Percentiles rank a stretch among this genome's conserved stretches.
These are phyloP conservation scores for Lactarius hatsudake DNA, from an alignment of 768 basidiomycete genomes.

Conservation along the genomic window DNA sequence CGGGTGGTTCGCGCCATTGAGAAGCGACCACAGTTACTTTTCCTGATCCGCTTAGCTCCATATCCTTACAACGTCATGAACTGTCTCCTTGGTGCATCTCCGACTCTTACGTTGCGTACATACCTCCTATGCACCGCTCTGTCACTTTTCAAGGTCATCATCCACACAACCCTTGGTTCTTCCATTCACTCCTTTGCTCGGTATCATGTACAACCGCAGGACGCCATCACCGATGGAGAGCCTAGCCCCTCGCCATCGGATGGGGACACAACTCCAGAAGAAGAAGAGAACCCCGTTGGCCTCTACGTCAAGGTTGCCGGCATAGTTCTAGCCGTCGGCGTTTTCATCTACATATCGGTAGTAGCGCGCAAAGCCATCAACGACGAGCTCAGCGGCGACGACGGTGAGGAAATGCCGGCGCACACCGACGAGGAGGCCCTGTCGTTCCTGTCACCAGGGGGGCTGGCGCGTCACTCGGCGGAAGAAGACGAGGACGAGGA, in stretches of 20 bases:
- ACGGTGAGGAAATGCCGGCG: slow-evolving; percentile 37
- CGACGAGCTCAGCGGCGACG: slow-evolving; percentile 50
- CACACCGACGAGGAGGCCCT: slow-evolving; percentile 28
- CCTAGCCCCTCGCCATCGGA: slow-evolving; percentile 11
- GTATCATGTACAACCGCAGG: slow-evolving; percentile 41
- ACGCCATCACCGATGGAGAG: slow-evolving; percentile 30
- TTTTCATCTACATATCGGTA: slow-evolving; percentile 76
- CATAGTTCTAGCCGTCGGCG: slow-evolving; percentile 64
- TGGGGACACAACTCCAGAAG: slow-evolving; percentile 28
- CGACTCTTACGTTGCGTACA: slow-evolving; percentile 72
- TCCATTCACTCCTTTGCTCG: slow-evolving; percentile 82
- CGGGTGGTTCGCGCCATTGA: slow-evolving; percentile 87
- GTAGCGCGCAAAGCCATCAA: slow-evolving; percentile 70
- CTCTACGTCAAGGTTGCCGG: slow-evolving; percentile 67
- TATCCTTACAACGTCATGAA: slow-evolving; percentile 96
- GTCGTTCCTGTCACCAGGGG: slow-evolving; percentile 25
- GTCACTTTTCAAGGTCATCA: slow-evolving; percentile 84
- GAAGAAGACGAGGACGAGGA: slow-evolving; percentile 19
- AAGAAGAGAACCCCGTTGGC: slow-evolving; percentile 48
- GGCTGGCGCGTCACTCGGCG: slow-evolving; percentile 19
- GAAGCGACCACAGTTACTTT: slow-evolving; percentile 80
- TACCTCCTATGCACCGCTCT: slow-evolving; percentile 80
- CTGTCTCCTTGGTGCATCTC: slow-evolving; percentile 86
- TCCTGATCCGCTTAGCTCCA: slow-evolving; percentile 89
- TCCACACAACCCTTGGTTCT: slow-evolving; percentile 86